phyloP scores from a whole-genome alignment of 2,329 filamentous ascomycete genomes.

The Paraconiothyrium brasiliense region DNA sequence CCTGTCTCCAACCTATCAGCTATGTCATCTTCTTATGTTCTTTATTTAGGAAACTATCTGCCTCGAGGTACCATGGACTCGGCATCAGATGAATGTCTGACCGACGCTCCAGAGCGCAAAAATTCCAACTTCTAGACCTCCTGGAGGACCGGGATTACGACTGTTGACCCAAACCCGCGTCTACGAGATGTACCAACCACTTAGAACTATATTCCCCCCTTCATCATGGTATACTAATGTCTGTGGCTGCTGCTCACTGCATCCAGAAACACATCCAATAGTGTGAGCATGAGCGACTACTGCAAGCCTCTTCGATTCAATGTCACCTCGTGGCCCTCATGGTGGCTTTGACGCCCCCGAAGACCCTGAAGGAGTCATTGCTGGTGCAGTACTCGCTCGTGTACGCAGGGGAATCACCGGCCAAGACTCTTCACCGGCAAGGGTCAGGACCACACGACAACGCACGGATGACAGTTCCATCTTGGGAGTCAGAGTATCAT shows the following conservation, averaged over 20 bases:
- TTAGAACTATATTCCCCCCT: not conserved
- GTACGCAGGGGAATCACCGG: slow-evolving; percentile 8
- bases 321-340: slow-evolving; percentile 7
- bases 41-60: slow-evolving; percentile 9
- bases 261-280: slow-evolving; percentile 12
- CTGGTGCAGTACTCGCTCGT: not conserved
- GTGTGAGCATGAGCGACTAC: slow-evolving; percentile 9
- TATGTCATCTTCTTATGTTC: not conserved
- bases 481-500: not conserved
- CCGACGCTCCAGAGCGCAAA: not conserved
- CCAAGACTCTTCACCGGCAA: slow-evolving; percentile 3
- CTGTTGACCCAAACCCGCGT: not conserved
- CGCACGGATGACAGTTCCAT: not conserved
- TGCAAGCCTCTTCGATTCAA: slow-evolving; percentile 6
- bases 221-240: not conserved
- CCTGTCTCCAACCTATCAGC: slow-evolving; percentile 6
- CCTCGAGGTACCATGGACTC: slow-evolving; percentile 2
- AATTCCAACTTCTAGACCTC: not conserved
- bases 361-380: not conserved
- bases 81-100: slow-evolving; percentile 7
- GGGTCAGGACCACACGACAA: slow-evolving; percentile 1
- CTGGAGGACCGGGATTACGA: not conserved
- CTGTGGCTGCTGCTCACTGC: slow-evolving; percentile 8
- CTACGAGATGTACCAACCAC: not conserved
- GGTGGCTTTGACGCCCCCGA: not conserved